Evolutionary conservation across 2,329 filamentous ascomycete genomes (phyloP).

Genomic region (Calonectria hawksworthii): DNA sequence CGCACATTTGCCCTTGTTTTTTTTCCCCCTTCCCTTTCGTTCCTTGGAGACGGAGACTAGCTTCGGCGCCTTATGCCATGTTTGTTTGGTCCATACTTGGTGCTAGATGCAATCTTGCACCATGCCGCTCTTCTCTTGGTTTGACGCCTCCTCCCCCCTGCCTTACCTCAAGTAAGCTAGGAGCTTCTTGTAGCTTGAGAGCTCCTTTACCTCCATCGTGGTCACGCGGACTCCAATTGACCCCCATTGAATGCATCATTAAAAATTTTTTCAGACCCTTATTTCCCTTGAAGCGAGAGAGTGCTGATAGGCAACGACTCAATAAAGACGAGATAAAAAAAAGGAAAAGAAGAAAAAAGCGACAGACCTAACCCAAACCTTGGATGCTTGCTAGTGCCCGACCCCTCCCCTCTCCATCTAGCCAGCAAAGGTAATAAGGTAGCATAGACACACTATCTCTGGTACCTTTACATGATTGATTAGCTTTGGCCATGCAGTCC

Average conservation of each 20-base stretch:
- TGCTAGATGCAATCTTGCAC: constrained; percentile 13
- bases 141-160: constrained; percentile 16
- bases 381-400: constrained; percentile 23
- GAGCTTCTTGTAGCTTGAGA: constrained; percentile 23
- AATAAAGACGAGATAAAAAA: constrained; percentile 15
- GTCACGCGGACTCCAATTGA: constrained; percentile 16
- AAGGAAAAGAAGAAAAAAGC: background rate
- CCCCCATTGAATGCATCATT: constrained; percentile 10
- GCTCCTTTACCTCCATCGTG: constrained; percentile 28
- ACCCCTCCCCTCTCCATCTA: constrained; percentile 13
- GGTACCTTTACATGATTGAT: constrained; percentile 21
- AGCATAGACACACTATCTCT: constrained; percentile 19
- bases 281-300: constrained; percentile 7
- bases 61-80: constrained; percentile 19
- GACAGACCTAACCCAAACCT: constrained; percentile 24
- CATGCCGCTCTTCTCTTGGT: constrained; percentile 16
- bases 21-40: background rate
- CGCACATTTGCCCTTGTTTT: constrained; percentile 7
- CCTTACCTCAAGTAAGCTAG: constrained; percentile 27
- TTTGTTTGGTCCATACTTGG: constrained; percentile 11
- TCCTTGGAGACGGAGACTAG: constrained; percentile 11
- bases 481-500: constrained; percentile 28
- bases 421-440: constrained; percentile 10
- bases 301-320: background rate
- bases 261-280: constrained; percentile 16